Evolutionary conservation across 345 rosid genomes (phyloP).

Genomic region (Rhizophora apiculata): DNA sequence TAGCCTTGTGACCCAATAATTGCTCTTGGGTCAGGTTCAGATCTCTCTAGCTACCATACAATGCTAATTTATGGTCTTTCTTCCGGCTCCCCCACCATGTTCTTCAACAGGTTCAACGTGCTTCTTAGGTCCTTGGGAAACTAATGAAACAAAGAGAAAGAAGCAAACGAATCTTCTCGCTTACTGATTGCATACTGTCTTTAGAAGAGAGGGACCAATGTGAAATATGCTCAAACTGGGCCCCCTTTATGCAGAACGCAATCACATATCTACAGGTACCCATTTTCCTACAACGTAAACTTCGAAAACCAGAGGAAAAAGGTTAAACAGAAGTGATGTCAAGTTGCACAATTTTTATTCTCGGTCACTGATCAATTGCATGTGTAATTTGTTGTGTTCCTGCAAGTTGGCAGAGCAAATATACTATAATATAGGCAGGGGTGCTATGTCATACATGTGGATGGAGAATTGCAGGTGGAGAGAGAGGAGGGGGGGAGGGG

Average conservation of each 20-base stretch:
- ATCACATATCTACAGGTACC: background rate
- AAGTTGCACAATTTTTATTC: background rate
- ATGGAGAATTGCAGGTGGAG: background rate
- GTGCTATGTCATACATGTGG: no score
- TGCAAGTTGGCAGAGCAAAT: slow-evolving; percentile 1
- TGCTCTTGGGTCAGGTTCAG: no score
- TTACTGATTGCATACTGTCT: slow-evolving; percentile 16
- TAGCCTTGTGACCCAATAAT: no score
- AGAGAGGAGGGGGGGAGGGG: background rate
- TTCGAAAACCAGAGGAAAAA: background rate
- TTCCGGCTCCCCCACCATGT: no score
- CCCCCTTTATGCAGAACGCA: background rate
- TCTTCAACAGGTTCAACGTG: no score
- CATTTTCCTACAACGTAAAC: slow-evolving; percentile 4
- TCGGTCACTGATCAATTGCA: background rate
- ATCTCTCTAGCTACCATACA: no score
- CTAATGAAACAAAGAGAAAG: background rate
- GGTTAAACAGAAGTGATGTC: background rate
- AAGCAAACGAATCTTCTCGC: slow-evolving; percentile 16
- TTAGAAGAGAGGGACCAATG: slow-evolving; percentile 11
- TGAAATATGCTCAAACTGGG: background rate
- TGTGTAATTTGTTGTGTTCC: slow-evolving; percentile 7
- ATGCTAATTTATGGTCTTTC: no score
- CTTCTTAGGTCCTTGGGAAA: background rate
- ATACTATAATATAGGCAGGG: background rate